Evolutionary conservation across 2,329 filamentous ascomycete species (phyloP).

Genomic region (Xylariomycetidae sp.): DNA sequence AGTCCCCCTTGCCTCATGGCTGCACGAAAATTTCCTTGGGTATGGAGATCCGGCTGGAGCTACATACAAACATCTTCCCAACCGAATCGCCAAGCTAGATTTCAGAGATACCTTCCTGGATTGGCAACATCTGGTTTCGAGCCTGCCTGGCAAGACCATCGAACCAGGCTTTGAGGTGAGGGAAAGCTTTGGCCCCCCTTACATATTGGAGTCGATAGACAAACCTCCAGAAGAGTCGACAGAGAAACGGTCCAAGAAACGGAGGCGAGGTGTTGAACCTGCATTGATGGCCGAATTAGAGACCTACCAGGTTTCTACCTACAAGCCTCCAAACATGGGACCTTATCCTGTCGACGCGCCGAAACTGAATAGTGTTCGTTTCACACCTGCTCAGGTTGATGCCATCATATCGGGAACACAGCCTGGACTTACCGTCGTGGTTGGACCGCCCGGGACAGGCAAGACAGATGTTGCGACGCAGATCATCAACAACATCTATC

Average conservation of each 20-base stretch:
- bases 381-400: slow-evolving; percentile 86
- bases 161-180: slow-evolving; percentile 68
- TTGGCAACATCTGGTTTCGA: slow-evolving; percentile 90
- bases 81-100: slow-evolving; percentile 72
- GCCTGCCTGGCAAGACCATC: slow-evolving; percentile 78
- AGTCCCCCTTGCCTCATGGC: slow-evolving; percentile 80
- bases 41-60: slow-evolving; percentile 90
- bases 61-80: slow-evolving; percentile 75
- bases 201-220: slow-evolving; percentile 66
- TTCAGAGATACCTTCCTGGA: slow-evolving; percentile 92
- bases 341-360: slow-evolving; percentile 83
- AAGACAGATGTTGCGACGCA: slow-evolving; percentile 99
- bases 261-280: slow-evolving; percentile 71
- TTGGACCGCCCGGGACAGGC: slow-evolving; percentile 91
- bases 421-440: slow-evolving; percentile 86
- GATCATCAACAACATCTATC: slow-evolving; percentile 98
- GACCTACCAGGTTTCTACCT: slow-evolving; percentile 77
- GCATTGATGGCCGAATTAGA: slow-evolving; percentile 56
- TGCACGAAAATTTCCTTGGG: slow-evolving; percentile 95
- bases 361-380: slow-evolving; percentile 76
- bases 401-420: slow-evolving; percentile 92
- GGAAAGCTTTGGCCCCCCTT: slow-evolving; percentile 78
- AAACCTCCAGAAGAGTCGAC: slow-evolving; percentile 45
- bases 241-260: slow-evolving; percentile 71
- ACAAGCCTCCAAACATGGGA: slow-evolving; percentile 80